A percentile compares a stretch with the other conserved stretches of the same genome.
Evolutionary conservation across 2,329 filamentous ascomycete genomes (phyloP).

Genomic region (Orbilia quercus): DNA sequence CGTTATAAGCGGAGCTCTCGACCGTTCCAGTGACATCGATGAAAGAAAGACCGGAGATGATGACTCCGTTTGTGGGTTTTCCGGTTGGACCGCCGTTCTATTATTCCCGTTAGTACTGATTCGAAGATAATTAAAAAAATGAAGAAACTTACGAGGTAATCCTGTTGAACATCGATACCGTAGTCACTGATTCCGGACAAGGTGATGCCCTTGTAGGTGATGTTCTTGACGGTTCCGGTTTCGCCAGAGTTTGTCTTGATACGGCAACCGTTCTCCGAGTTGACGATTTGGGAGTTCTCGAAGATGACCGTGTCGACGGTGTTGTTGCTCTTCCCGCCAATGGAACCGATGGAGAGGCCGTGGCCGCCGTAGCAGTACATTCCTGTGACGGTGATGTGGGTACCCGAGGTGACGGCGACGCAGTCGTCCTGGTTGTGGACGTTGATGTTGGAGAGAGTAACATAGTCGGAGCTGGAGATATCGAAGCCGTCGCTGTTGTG

Average conservation of each 20-base stretch:
- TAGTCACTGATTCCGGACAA: slow-evolving; percentile 59
- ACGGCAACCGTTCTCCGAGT: slow-evolving; percentile 69
- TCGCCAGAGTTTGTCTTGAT: slow-evolving; percentile 68
- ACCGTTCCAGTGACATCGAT: slow-evolving; percentile 31
- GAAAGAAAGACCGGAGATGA: slow-evolving; percentile 19
- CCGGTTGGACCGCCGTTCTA: slow-evolving; percentile 39
- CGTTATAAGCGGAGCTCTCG: slow-evolving; percentile 62
- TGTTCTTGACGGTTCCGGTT: slow-evolving; percentile 65
- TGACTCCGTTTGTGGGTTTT: slow-evolving; percentile 28
- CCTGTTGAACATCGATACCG: slow-evolving; percentile 37
- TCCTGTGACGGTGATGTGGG: slow-evolving; percentile 66
- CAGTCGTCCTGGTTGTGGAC: slow-evolving; percentile 74
- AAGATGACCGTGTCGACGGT: slow-evolving; percentile 68
- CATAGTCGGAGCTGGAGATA: slow-evolving; percentile 66
- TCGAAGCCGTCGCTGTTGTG: slow-evolving; percentile 73
- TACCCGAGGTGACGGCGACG: slow-evolving; percentile 70
- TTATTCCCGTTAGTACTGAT: neutral
- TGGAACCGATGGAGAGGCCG: slow-evolving; percentile 65
- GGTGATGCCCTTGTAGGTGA: slow-evolving; percentile 66
- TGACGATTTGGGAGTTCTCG: slow-evolving; percentile 66
- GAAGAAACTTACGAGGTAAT: slow-evolving; percentile 30
- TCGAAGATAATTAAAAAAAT: neutral
- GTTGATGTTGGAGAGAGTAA: slow-evolving; percentile 68
- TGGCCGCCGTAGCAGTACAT: slow-evolving; percentile 66
- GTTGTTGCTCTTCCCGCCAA: slow-evolving; percentile 68